phyloP scores from a whole-genome alignment of 73 alveolate species.

The Stentor coeruleus region DNA sequence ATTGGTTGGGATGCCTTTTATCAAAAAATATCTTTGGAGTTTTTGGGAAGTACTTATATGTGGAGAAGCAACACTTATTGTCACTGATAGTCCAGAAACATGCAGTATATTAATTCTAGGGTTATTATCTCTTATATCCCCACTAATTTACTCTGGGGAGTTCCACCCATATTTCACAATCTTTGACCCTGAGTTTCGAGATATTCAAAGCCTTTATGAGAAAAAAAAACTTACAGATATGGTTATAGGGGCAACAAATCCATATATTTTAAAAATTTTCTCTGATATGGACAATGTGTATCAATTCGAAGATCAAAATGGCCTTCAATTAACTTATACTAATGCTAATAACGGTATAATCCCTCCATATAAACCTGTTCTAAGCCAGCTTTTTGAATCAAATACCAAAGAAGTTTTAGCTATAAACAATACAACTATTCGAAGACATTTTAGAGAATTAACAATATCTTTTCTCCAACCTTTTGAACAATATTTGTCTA shows the following conservation, averaged over 20 bases:
- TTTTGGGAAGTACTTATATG: slow-evolving; percentile 27
- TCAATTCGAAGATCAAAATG: neutral
- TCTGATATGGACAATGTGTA: slow-evolving; percentile 5
- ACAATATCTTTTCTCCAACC: slow-evolving; percentile 18
- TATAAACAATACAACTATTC: neutral
- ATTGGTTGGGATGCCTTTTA: neutral
- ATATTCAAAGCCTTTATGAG: neutral
- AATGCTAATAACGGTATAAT: neutral
- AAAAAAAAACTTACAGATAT: neutral
- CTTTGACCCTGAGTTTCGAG: slow-evolving; percentile 9
- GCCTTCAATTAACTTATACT: neutral
- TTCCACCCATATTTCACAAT: slow-evolving; percentile 30
- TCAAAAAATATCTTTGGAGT: slow-evolving; percentile 21
- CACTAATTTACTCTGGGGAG: slow-evolving; percentile 30
- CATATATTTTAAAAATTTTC: slow-evolving; percentile 21
- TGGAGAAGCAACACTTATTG: slow-evolving; percentile 27
- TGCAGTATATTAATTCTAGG: slow-evolving; percentile 24
- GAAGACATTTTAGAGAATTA: neutral
- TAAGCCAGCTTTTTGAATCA: neutral
- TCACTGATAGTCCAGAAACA: slow-evolving; percentile 19
- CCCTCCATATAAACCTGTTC: neutral
- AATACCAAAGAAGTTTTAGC: neutral
- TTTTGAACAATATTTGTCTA: slow-evolving; percentile 14
- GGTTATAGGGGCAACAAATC: slow-evolving; percentile 26
- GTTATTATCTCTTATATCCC: slow-evolving; percentile 17